Percentiles rank a stretch among this genome's conserved stretches.
Conservation (phyloP, 2,329 filamentous ascomycete genomes). For the Plenodomus tracheiphilus region DNA sequence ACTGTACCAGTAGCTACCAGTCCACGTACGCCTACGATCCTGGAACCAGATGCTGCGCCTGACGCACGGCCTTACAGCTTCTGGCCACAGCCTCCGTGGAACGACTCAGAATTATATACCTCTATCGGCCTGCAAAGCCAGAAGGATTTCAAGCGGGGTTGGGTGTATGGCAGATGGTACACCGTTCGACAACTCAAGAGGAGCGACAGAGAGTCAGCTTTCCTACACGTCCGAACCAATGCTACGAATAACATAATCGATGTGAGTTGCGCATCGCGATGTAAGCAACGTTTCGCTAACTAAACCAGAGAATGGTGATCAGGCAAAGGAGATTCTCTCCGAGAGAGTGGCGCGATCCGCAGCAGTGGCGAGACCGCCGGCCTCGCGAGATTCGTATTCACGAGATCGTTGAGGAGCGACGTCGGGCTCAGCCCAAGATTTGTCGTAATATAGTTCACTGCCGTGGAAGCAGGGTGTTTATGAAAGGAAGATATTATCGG, state of each 20-base stretch:
- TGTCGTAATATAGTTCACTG: conserved; percentile 6
- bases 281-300: background rate
- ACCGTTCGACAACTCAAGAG: background rate
- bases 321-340: conserved; percentile 3
- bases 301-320: conserved; percentile 10
- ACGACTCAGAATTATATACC: background rate
- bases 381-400: conserved; percentile 13
- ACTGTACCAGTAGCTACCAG: too few relatives aligned
- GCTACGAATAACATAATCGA: conserved; percentile 4
- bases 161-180: background rate
- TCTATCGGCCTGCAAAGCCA: background rate
- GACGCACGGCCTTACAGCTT: background rate
- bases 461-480: conserved; percentile 12
- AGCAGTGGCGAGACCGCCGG: conserved; percentile 3
- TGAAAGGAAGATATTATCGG: conserved; percentile 6
- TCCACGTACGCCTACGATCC: too few relatives aligned
- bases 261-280: conserved; percentile 4
- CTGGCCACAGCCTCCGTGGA: background rate
- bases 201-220: background rate
- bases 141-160: background rate
- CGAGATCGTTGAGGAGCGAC: conserved; percentile 5
- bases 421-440: background rate
- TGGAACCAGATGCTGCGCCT: background rate
- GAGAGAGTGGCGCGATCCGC: conserved; percentile 2
- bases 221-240: conserved; percentile 9